Conservation (phyloP, 2,329 filamentous ascomycete genomes). For the Myrmaecium sp. region DNA sequence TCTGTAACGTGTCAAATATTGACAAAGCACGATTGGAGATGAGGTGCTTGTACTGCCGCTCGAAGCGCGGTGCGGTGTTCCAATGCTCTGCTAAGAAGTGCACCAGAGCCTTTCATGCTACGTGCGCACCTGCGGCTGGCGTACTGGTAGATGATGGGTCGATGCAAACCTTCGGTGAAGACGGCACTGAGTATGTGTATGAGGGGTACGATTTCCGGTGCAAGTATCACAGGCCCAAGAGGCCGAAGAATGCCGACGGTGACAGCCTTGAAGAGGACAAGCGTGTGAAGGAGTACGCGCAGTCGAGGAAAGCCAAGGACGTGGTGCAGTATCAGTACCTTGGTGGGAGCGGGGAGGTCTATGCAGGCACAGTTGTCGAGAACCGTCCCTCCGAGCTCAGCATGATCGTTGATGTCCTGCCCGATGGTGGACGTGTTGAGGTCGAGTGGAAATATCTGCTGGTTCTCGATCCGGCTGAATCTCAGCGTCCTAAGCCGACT, state of each 20-base stretch:
- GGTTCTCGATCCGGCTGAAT: conserved; percentile 53
- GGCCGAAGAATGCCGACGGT: conserved; percentile 57
- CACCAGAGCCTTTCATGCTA: conserved; percentile 82
- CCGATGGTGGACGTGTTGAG: conserved; percentile 61
- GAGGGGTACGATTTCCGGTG: conserved; percentile 88
- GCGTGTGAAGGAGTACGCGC: conserved; percentile 51
- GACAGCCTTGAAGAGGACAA: conserved; percentile 53
- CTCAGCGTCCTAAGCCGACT: conserved; percentile 57
- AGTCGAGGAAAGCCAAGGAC: conserved; percentile 51
- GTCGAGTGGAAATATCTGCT: conserved; percentile 74
- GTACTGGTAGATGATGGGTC: conserved; percentile 80
- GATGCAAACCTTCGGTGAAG: conserved; percentile 73
- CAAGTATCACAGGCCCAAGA: conserved; percentile 80
- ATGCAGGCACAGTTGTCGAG: conserved; percentile 74
- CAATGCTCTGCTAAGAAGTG: conserved; percentile 95
- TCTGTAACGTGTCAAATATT: conserved; percentile 66
- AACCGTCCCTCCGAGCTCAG: conserved; percentile 62
- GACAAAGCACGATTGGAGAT: conserved; percentile 76
- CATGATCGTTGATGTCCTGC: conserved; percentile 66
- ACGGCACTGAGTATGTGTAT: conserved; percentile 82
- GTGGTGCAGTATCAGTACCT: conserved; percentile 76
- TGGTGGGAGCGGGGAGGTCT: conserved; percentile 73
- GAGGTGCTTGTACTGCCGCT: conserved; percentile 88
- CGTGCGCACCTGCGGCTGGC: conserved; percentile 80
- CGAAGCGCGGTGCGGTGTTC: conserved; percentile 89